Evolutionary conservation across 768 basidiomycete species (phyloP), one percentile per base, ranked within the genome.

Genomic region (Pleurotus salmoneostramineus): DNA sequence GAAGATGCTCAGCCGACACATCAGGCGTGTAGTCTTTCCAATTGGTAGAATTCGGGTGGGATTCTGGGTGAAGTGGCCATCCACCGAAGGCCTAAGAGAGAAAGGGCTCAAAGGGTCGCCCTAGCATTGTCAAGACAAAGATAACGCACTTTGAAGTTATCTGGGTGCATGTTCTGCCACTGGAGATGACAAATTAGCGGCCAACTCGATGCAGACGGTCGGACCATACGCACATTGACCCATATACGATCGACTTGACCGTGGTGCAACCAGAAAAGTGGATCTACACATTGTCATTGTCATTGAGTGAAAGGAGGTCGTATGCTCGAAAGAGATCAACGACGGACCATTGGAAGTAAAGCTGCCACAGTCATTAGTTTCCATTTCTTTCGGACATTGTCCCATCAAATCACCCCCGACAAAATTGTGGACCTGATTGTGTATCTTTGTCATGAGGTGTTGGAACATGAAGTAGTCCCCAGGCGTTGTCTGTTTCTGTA

Each of bases 351-450:
- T 60, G 5, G 59, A 48, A 34, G 59, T 56, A 15, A 60, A 60
- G 5, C 47, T 54, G 12, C 54, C 51, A 21, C 56, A 50, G 48
- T 56, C 56, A 6, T 42, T 44, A 1, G 14, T 7, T 14, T 49
- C 54, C 52, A 37, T 21, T 11, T 42, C n/a, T 40, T 34, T 50
- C 6, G 61, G 61, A 50, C 61, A 62, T 17, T 46, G 47, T 34
- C 61, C 61, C 31, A 56, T 55, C 59, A 62, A 34, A 42, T 62
- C 61, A 6, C 61, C 61, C 6, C 61, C 61, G 17, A 62, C 56
- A 48, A 62, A 60, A 45, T 62, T 62, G 46, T 62, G 61, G 4
- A 62, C 27, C 35, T 60, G 58, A 27, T 59, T 45, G 46, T 62
- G 61, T 36, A 62, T 60, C 34, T 51, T 27, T 14, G 60, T 54